Conservation (phyloP, 2,329 filamentous ascomycete species). For the Sporothrix phasma region DNA sequence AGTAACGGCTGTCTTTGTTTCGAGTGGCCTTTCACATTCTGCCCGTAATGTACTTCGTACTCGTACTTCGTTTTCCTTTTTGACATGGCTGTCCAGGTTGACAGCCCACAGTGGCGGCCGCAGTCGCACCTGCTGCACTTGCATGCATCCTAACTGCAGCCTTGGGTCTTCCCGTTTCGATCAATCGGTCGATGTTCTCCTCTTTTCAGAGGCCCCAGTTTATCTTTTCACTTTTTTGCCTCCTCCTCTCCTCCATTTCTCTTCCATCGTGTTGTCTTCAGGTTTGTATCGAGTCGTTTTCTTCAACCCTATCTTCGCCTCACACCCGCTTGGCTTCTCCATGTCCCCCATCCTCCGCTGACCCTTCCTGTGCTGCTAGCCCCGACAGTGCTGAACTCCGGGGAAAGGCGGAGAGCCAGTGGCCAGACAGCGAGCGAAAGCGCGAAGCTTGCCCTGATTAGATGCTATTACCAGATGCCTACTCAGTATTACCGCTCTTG, state of each 20-base stretch:
- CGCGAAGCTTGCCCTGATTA: neutral
- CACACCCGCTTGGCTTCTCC: neutral
- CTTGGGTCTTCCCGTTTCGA: neutral
- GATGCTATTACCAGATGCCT: neutral
- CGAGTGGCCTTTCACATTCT: neutral
- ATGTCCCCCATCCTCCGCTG: neutral
- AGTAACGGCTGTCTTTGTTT: neutral
- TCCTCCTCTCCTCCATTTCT: too few species aligned
- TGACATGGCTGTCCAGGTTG: neutral
- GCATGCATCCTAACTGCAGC: neutral
- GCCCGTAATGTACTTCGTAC: too few species aligned
- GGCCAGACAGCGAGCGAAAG: constrained; percentile 6
- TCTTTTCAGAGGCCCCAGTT: neutral
- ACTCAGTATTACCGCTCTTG: too few species aligned
- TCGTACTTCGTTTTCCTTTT: neutral
- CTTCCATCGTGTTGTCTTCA: neutral
- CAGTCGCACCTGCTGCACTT: neutral
- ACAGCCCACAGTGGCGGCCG: neutral
- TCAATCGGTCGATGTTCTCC: neutral
- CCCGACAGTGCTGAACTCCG: constrained; percentile 7
- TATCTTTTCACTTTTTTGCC: neutral
- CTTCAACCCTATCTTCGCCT: neutral
- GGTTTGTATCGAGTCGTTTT: neutral
- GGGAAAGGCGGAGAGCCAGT: constrained; percentile 14
- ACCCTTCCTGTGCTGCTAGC: neutral